phyloP scores from a whole-genome alignment of 1,284 basidiomycete genomes.

The Bjerkandera adusta region DNA sequence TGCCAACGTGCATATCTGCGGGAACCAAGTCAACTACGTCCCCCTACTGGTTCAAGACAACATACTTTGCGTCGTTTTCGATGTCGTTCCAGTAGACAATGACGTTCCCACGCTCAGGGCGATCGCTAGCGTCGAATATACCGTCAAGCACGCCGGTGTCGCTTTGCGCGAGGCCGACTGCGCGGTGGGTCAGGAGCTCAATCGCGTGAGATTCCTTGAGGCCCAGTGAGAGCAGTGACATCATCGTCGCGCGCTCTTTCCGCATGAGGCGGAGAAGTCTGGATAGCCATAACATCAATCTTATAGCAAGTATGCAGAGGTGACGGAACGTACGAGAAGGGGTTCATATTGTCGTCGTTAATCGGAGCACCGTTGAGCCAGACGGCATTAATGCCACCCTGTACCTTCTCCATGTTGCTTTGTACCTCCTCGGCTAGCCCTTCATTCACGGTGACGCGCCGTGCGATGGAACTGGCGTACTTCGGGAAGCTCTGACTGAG shows the following conservation, averaged over 20 bases:
- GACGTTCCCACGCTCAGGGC: conserved; percentile 72
- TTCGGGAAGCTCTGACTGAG: conserved; percentile 88
- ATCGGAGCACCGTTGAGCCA: conserved; percentile 82
- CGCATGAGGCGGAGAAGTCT: conserved; percentile 71
- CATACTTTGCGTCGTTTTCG: conserved; percentile 74
- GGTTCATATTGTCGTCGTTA: conserved; percentile 63
- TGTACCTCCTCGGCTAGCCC: conserved; percentile 58
- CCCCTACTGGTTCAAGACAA: conserved; percentile 9
- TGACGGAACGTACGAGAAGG: conserved; percentile 52
- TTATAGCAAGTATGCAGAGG: not conserved
- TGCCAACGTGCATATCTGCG: conserved; percentile 9
- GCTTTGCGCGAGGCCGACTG: conserved; percentile 49
- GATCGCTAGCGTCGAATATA: conserved; percentile 85
- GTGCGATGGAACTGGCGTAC: conserved; percentile 71
- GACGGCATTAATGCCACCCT: conserved; percentile 53
- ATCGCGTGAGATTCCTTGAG: conserved; percentile 65
- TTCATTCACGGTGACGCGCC: conserved; percentile 55
- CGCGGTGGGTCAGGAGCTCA: conserved; percentile 66
- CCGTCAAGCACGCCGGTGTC: conserved; percentile 62
- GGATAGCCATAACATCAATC: not conserved
- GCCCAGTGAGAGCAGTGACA: conserved; percentile 59
- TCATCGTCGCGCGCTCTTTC: conserved; percentile 69
- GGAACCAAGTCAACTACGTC: not conserved
- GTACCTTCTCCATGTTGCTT: conserved; percentile 51
- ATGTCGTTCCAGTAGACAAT: conserved; percentile 91